Evolutionary conservation across 2,329 filamentous ascomycete genomes (phyloP).

Genomic region (Hysterium pulicare): DNA sequence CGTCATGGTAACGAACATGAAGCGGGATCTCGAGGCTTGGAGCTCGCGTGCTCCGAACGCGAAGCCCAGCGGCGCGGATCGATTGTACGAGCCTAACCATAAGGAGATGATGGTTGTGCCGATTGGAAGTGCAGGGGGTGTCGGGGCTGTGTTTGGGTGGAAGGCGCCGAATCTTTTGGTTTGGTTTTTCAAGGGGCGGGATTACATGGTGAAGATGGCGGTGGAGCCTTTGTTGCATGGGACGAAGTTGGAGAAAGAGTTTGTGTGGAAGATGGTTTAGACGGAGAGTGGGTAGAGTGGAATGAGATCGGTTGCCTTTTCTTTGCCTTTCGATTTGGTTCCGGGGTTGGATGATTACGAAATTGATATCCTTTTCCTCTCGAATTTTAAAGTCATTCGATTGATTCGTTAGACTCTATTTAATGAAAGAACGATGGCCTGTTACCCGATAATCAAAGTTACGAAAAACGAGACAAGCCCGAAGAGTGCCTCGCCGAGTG

Average conservation of each 20-base stretch:
- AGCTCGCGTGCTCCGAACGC: constrained; percentile 3
- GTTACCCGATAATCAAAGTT: too few relatives aligned
- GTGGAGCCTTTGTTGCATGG: not conserved
- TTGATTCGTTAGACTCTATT: too few relatives aligned
- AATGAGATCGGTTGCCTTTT: too few relatives aligned
- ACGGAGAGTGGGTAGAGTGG: too few relatives aligned
- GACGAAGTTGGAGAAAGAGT: not conserved
- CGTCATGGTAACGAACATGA: constrained; percentile 25
- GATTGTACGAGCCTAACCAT: constrained; percentile 16
- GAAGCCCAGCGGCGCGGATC: not conserved
- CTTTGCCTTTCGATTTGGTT: too few relatives aligned
- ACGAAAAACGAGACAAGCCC: too few relatives aligned
- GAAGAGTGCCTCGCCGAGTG: too few relatives aligned
- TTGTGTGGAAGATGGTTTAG: not conserved
- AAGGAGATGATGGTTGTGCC: constrained; percentile 29
- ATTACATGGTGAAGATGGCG: not conserved
- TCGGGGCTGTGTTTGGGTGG: constrained; percentile 37
- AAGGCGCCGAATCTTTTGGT: constrained; percentile 38
- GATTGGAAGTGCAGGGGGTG: constrained; percentile 30
- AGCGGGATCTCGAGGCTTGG: constrained; percentile 22
- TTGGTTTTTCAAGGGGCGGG: constrained; percentile 38
- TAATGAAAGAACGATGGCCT: too few relatives aligned
- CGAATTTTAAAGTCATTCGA: too few relatives aligned
- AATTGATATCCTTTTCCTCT: too few relatives aligned
- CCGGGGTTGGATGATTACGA: too few relatives aligned